Evolutionary conservation across 768 basidiomycete species (phyloP), one percentile per base, ranked within the genome.

Genomic region (Suillus cothurnatus): DNA sequence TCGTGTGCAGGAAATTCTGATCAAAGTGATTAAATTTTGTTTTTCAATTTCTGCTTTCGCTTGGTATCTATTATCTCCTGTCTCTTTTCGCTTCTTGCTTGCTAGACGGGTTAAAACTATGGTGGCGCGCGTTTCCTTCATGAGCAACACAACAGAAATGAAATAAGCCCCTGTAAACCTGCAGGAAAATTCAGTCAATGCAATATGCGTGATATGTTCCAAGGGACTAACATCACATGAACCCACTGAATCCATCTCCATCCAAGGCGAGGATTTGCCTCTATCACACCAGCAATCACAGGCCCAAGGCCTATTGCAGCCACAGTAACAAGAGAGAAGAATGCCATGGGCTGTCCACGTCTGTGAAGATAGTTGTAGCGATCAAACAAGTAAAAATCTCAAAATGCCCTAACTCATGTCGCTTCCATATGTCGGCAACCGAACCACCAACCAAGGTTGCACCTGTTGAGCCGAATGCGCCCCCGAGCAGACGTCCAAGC

Each of bases 181-280:
- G 50, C 69, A 50, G 49, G 58, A 57, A 61, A 61, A 47, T 57
- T 45, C 19, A 6, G 50, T 58, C 28, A 45, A 26, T 36, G 47
- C 59, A 41, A 56, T 43, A 14, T 12, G 6, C 39, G 39, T 17
- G 53, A 41, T 36, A 34, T 61, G 61, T 61, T 59, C 60, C 58
- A 63, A 59, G 65, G 21, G 57, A 50, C 56, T 47, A 45, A 85
- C 87, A 88, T 91, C 67, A 86, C 77, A 66, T 88, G 85, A 14
- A 91, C 80, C 91, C 90, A 93, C 71, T 91, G 85, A 26, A 94
- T 90, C 90, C 91, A 92, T 23, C 90, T 80, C 90, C 91, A 92
- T 69, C 80, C 80, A 6, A 92, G 73, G 31, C 76, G 77, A 0
- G 79, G 76, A 64, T 86, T 83, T 67, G 83, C 79, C 67, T 90